These are phyloP conservation scores for Zymoseptoria passerinii DNA, from an alignment of 2,329 filamentous ascomycete species.

Conservation along the genomic window DNA sequence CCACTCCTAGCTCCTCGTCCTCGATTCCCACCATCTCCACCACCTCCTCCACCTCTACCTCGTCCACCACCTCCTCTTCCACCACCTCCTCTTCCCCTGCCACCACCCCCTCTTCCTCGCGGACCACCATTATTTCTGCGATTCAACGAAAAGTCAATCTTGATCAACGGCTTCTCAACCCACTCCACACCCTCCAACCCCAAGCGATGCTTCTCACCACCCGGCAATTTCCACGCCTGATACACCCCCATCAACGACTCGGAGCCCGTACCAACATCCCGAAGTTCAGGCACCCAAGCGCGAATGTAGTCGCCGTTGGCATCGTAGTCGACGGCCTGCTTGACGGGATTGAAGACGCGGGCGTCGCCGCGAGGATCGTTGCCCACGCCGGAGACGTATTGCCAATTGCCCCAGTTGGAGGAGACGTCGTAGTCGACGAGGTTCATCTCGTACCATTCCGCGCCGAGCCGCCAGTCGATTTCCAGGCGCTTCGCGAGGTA, in stretches of 20 bases:
- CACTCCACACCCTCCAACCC: constrained; percentile 53
- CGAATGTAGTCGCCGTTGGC: constrained; percentile 59
- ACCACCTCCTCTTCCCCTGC: constrained; percentile 18
- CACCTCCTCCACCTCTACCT: constrained; percentile 3
- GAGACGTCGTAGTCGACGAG: constrained; percentile 68
- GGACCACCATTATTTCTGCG: constrained; percentile 30
- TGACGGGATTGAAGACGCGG: constrained; percentile 73
- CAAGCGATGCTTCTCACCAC: constrained; percentile 49
- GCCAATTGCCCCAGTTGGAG: constrained; percentile 69
- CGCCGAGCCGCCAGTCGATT: constrained; percentile 72
- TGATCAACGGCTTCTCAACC: constrained; percentile 58
- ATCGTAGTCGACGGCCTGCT: constrained; percentile 73
- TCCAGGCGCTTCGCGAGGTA: constrained; percentile 65
- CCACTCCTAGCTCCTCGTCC: constrained; percentile 9
- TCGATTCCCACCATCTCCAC: constrained; percentile 3
- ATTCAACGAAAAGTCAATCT: constrained; percentile 55
- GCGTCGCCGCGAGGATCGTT: constrained; percentile 66
- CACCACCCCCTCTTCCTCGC: constrained; percentile 28
- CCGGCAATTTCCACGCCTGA: constrained; percentile 58
- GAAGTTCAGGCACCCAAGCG: constrained; percentile 64
- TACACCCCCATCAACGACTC: constrained; percentile 52
- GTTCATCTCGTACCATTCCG: constrained; percentile 73
- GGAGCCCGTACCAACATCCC: constrained; percentile 15
- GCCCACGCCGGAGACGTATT: constrained; percentile 70
- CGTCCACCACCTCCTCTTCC: constrained; percentile 15